Conservation (phyloP, 768 basidiomycete species). For the Lanmaoa rubissima region DNA sequence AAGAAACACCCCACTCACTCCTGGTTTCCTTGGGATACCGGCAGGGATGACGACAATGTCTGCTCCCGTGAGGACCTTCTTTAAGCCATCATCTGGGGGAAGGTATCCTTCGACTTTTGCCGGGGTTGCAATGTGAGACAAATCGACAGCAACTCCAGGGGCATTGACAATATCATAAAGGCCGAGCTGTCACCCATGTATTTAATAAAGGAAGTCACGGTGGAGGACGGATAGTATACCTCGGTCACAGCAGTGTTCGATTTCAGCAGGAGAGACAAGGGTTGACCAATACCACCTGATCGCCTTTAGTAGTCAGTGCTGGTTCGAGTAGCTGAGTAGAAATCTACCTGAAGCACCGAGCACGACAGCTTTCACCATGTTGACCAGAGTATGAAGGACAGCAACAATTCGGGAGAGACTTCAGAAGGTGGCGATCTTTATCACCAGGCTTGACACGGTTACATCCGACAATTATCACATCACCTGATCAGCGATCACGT, state of each 20-base stretch:
- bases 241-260: conserved; percentile 75
- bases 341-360: conserved; percentile 88
- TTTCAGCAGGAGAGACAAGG: conserved; percentile 90
- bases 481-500: not conserved
- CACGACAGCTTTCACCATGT: conserved; percentile 76
- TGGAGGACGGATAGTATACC: conserved; percentile 37
- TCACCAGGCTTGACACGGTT: conserved; percentile 10
- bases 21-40: conserved; percentile 94
- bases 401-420: not conserved
- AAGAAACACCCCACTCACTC: conserved; percentile 48
- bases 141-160: conserved; percentile 94
- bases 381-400: conserved; percentile 1
- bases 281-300: conserved; percentile 94
- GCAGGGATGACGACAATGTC: conserved; percentile 94
- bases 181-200: conserved; percentile 51
- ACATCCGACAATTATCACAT: conserved; percentile 11
- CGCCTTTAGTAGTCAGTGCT: conserved; percentile 1
- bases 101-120: conserved; percentile 83
- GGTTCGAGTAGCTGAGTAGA: not conserved
- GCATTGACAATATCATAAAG: conserved; percentile 97
- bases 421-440: conserved; percentile 12
- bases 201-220: not conserved
- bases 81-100: conserved; percentile 75
- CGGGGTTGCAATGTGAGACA: conserved; percentile 89
- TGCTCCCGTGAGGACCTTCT: conserved; percentile 80